A percentile compares a stretch with the other conserved stretches of the same genome.
phyloP scores from a whole-genome alignment of 345 rosid species.

The Dimocarpus longan region DNA sequence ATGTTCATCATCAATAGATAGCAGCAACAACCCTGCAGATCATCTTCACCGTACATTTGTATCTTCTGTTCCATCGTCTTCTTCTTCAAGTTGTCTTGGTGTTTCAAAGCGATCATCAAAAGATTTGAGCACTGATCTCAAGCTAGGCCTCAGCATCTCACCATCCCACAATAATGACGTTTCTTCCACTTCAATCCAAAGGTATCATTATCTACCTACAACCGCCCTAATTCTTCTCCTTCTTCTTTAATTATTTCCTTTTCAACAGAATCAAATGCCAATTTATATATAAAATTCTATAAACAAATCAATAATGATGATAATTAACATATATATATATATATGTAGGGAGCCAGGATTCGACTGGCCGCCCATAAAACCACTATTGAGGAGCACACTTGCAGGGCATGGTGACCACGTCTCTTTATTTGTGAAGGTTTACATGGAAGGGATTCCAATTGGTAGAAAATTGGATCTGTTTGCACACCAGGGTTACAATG shows the following conservation, averaged over 20 bases:
- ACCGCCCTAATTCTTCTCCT: no score
- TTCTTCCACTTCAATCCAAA: slow-evolving; percentile 5
- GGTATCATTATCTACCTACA: not conserved
- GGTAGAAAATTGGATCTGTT: slow-evolving; percentile 57
- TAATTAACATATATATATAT: no score
- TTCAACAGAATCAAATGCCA: not conserved
- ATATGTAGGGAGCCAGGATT: slow-evolving; percentile 17
- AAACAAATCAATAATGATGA: no score
- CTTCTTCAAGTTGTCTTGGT: not conserved
- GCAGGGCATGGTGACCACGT: not conserved
- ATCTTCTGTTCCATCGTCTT: slow-evolving; percentile 11
- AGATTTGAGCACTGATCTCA: slow-evolving; percentile 40
- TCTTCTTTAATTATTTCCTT: no score
- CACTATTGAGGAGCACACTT: slow-evolving; percentile 33
- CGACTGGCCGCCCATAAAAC: slow-evolving; percentile 45
- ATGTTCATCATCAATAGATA: slow-evolving; percentile 35
- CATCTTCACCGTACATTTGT: not conserved
- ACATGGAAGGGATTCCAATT: slow-evolving; percentile 60
- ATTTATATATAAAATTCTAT: not conserved
- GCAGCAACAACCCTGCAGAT: slow-evolving; percentile 17
- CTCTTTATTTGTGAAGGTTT: slow-evolving; percentile 48
- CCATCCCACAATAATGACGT: slow-evolving; percentile 9
- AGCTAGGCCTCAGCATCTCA: slow-evolving; percentile 39
- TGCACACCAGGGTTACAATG: slow-evolving; percentile 36
- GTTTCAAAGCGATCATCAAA: not conserved